These are phyloP conservation scores for Asterophora parasitica DNA, from an alignment of 768 basidiomycete species.

Conservation along the genomic window DNA sequence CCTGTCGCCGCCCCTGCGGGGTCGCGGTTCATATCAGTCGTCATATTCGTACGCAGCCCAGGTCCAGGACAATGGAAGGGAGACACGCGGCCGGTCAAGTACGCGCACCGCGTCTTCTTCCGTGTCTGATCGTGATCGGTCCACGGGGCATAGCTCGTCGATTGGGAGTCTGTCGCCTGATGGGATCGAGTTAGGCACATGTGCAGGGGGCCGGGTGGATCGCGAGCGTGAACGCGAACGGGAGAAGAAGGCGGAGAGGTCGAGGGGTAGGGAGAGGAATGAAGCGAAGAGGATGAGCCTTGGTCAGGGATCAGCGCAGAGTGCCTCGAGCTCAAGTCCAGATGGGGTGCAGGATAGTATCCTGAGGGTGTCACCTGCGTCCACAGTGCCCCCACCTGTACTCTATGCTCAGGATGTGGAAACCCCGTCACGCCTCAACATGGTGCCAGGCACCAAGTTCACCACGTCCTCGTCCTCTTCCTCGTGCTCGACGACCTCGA, in stretches of 20 bases:
- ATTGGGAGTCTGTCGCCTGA: constrained; percentile 27
- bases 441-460: constrained; percentile 7
- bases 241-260: constrained; percentile 20
- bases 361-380: constrained; percentile 15
- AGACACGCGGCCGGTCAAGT: constrained; percentile 49
- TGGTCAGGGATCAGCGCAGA: constrained; percentile 23
- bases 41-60: constrained; percentile 20
- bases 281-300: constrained; percentile 27
- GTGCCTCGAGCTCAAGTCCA: constrained; percentile 32
- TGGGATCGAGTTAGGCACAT: constrained; percentile 19
- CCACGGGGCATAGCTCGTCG: constrained; percentile 21
- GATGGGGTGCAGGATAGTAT: constrained; percentile 28
- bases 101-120: constrained; percentile 53
- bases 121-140: constrained; percentile 43
- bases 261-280: constrained; percentile 39
- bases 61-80: constrained; percentile 8
- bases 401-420: neutral
- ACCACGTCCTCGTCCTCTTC: constrained; percentile 22
- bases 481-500: constrained; percentile 19
- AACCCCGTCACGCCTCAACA: constrained; percentile 1
- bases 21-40: constrained; percentile 16
- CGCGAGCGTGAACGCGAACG: constrained; percentile 22
- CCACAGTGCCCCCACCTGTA: constrained; percentile 2
- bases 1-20: constrained; percentile 24
- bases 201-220: constrained; percentile 29